These are phyloP conservation scores for Syncephalis fuscata DNA, from an alignment of 371 early-diverging fungal genomes.

Conservation along the genomic window DNA sequence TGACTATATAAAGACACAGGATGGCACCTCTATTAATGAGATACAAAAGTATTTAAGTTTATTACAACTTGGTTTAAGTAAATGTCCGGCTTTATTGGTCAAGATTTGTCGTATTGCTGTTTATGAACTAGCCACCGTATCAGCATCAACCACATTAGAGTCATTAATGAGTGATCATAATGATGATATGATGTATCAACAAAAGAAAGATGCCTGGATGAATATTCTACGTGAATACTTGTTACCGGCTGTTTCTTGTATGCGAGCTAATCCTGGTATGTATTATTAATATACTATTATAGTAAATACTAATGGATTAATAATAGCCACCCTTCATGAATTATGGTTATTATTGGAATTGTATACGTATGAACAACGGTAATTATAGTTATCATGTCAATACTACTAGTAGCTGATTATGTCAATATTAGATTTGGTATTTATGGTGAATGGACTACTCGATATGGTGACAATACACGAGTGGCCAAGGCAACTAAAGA, in stretches of 20 bases:
- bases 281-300: background rate
- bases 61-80: too few relatives aligned
- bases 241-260: slow-evolving; percentile 55
- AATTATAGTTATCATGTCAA: background rate
- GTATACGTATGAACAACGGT: slow-evolving; percentile 45
- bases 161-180: background rate
- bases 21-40: slow-evolving; percentile 1
- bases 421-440: slow-evolving; percentile 22
- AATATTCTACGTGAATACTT: slow-evolving; percentile 45
- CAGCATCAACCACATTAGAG: too few relatives aligned
- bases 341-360: slow-evolving; percentile 56
- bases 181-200: background rate
- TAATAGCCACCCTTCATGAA: slow-evolving; percentile 31
- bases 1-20: background rate
- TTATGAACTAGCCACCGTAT: too few relatives aligned
- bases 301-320: background rate
- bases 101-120: too few relatives aligned
- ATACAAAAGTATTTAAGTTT: background rate
- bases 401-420: background rate
- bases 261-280: slow-evolving; percentile 45
- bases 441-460: slow-evolving; percentile 69
- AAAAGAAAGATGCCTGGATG: slow-evolving; percentile 19
- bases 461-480: slow-evolving; percentile 22
- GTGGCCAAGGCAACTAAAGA: background rate
- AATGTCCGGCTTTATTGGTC: too few relatives aligned